Evolutionary conservation across 345 rosid genomes (phyloP).

Genomic region (Citrus sp.): DNA sequence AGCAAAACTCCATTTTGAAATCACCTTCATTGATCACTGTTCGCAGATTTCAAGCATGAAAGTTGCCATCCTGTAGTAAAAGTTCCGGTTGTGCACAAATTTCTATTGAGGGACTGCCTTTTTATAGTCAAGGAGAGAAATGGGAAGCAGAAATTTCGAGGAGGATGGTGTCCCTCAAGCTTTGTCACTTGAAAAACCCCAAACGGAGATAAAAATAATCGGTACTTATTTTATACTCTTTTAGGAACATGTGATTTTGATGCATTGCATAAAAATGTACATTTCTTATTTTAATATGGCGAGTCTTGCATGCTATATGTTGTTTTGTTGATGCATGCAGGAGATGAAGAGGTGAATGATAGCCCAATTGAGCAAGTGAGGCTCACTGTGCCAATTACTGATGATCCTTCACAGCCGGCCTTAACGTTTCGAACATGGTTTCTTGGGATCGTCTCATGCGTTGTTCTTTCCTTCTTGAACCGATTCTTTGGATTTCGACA

Average conservation of each 20-base stretch:
- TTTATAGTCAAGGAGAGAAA: background rate
- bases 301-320: background rate
- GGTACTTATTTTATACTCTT: background rate
- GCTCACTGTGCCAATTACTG: slow-evolving; percentile 52
- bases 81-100: background rate
- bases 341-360: slow-evolving; percentile 38
- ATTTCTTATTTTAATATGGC: no score
- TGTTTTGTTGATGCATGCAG: slow-evolving; percentile 17
- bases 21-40: background rate
- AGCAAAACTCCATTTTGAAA: background rate
- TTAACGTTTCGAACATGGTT: slow-evolving; percentile 60
- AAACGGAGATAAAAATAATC: background rate
- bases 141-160: background rate
- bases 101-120: background rate
- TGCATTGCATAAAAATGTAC: no score
- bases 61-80: background rate
- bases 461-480: slow-evolving; percentile 51
- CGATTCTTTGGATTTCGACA: slow-evolving; percentile 47
- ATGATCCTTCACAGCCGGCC: slow-evolving; percentile 47
- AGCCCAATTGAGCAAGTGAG: slow-evolving; percentile 60
- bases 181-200: background rate
- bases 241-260: background rate
- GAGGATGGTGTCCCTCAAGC: background rate
- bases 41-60: background rate
- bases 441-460: slow-evolving; percentile 45